phyloP scores from a whole-genome alignment of 306 rosid species.

The Arachis stenosperma region DNA sequence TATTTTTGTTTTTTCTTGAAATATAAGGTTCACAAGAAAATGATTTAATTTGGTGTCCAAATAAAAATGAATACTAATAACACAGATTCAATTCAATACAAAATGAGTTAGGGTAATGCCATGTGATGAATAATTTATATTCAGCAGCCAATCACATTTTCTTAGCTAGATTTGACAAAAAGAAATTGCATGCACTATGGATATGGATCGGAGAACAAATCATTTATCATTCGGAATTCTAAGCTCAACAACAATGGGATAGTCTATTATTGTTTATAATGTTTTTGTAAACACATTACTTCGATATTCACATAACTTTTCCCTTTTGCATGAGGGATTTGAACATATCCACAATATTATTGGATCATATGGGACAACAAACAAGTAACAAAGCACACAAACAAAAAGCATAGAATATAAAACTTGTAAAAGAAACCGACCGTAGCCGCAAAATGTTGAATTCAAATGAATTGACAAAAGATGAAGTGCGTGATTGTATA shows the following conservation, averaged over 20 bases:
- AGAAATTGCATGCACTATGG: constrained; percentile 6
- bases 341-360: constrained; percentile 32
- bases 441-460: constrained; percentile 9
- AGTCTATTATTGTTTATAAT: not conserved
- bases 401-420: constrained; percentile 18
- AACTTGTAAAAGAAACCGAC: not conserved
- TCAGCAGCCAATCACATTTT: not conserved
- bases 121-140: constrained; percentile 23
- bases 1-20: no score
- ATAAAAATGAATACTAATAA: no score
- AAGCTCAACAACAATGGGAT: not conserved
- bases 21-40: no score
- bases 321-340: constrained; percentile 29
- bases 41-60: no score
- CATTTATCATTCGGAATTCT: not conserved
- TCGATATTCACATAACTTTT: constrained; percentile 9
- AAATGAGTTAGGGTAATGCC: constrained; percentile 26
- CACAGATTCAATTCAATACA: constrained; percentile 16
- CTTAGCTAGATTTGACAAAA: constrained; percentile 28
- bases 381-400: constrained; percentile 21
- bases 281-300: not conserved
- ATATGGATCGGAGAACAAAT: not conserved
- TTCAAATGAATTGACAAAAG: constrained; percentile 1
- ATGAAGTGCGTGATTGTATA: not conserved
- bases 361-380: constrained; percentile 25